Evolutionary conservation across 306 rosid species (phyloP).

Genomic region (Cucurbita argyrosperma): DNA sequence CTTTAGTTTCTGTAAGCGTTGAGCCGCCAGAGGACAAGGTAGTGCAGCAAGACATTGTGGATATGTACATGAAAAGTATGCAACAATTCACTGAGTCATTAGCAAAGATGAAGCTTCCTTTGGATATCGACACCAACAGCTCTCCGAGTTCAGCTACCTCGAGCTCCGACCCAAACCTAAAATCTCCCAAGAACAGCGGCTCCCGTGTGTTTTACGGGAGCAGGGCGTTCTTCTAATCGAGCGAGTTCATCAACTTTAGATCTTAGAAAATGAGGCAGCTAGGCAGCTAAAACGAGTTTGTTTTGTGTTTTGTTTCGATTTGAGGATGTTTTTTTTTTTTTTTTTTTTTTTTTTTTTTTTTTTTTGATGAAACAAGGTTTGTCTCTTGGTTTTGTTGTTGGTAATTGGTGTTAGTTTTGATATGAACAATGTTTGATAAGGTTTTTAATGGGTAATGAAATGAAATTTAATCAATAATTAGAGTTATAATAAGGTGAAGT

Average conservation of each 20-base stretch:
- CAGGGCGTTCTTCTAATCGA: constrained; percentile 76
- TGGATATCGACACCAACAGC: constrained; percentile 53
- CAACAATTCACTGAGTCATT: constrained; percentile 88
- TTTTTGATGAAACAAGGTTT: constrained; percentile 11
- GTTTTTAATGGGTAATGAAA: no score
- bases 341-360: constrained; percentile 4
- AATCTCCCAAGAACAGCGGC: constrained; percentile 27
- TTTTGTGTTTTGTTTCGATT: constrained; percentile 1
- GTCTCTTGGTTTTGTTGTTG: background rate
- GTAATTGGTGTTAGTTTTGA: background rate
- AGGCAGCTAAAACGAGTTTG: constrained; percentile 32
- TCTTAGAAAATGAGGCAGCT: constrained; percentile 28
- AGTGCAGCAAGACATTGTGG: constrained; percentile 93
- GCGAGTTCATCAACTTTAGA: constrained; percentile 13
- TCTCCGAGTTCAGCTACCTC: constrained; percentile 63
- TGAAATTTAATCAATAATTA: background rate
- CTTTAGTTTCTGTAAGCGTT: constrained; percentile 38
- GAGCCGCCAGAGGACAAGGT: constrained; percentile 60
- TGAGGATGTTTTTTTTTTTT: constrained; percentile 19
- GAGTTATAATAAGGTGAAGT: constrained; percentile 4
- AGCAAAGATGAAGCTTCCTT: constrained; percentile 92
- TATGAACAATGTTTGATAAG: no score
- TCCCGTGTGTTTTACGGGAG: constrained; percentile 90
- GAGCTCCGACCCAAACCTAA: constrained; percentile 50
- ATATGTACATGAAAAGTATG: constrained; percentile 98